phyloP scores from a whole-genome alignment of 192 early-diverging fungal species.

The Thoreauomyces humboldtii region DNA sequence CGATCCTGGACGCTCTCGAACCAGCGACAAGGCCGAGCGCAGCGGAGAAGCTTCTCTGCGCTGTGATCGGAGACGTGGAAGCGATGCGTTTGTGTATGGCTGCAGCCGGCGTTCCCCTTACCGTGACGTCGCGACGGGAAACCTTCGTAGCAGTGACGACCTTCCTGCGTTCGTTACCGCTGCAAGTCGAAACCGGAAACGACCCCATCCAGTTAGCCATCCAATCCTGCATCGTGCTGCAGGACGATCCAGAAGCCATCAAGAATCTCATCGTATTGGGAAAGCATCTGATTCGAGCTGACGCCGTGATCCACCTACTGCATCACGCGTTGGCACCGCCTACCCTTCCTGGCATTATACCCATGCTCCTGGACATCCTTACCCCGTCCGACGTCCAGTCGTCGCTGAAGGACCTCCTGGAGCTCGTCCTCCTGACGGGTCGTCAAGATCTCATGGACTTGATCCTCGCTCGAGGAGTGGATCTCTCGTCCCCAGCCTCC shows the following conservation, averaged over 20 bases:
- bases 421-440: background rate
- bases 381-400: background rate
- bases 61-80: background rate
- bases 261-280: no score
- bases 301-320: background rate
- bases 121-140: background rate
- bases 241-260: background rate
- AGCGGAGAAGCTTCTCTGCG: background rate
- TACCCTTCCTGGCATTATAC: background rate
- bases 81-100: conserved; percentile 2
- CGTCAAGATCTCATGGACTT: no score
- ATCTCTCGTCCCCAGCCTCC: no score
- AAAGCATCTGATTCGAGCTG: no score
- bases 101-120: background rate
- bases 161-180: background rate
- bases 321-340: background rate
- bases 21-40: background rate
- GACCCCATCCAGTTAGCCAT: background rate
- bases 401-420: background rate
- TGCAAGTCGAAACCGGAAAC: background rate
- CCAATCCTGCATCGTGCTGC: background rate
- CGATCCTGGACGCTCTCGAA: background rate
- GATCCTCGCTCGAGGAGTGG: no score
- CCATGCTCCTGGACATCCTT: background rate
- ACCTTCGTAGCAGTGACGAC: background rate